Evolutionary conservation across 192 early-diverging fungal species (phyloP).

Genomic region (Umbelopsis sp.): DNA sequence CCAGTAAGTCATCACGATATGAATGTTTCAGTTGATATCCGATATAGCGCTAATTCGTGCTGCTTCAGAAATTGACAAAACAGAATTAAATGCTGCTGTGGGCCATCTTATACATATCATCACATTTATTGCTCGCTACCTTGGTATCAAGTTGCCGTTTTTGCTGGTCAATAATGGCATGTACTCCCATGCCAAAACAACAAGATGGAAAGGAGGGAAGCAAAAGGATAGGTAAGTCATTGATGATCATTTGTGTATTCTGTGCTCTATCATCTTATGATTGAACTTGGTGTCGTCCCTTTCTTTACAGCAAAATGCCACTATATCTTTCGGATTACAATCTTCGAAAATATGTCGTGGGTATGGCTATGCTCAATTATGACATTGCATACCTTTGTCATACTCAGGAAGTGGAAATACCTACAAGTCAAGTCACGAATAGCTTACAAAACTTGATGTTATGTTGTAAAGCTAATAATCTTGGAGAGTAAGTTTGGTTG

Average conservation of each 20-base stretch:
- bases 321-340: constrained; percentile 52
- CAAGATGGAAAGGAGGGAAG: constrained; percentile 1
- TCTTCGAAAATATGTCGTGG: constrained; percentile 41
- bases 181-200: constrained; percentile 18
- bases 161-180: constrained; percentile 26
- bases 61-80: constrained; percentile 21
- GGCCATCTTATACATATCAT: constrained; percentile 57
- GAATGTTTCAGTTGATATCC: background rate
- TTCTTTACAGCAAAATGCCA: constrained; percentile 39
- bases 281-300: constrained; percentile 7
- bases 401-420: constrained; percentile 57
- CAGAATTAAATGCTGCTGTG: constrained; percentile 57
- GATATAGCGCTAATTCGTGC: background rate
- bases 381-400: constrained; percentile 61
- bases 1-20: constrained; percentile 23
- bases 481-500: constrained; percentile 49
- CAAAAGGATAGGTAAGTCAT: background rate
- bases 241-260: too few species aligned
- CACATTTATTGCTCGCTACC: constrained; percentile 48
- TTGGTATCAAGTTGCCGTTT: constrained; percentile 59
- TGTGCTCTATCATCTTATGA: background rate
- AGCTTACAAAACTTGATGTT: constrained; percentile 51
- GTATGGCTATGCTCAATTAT: constrained; percentile 59
- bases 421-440: constrained; percentile 47
- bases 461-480: constrained; percentile 48